A percentile compares a stretch with the other conserved stretches of the same genome.
Evolutionary conservation across 2,329 filamentous ascomycete genomes (phyloP).

Genomic region (Colletotrichum scovillei): DNA sequence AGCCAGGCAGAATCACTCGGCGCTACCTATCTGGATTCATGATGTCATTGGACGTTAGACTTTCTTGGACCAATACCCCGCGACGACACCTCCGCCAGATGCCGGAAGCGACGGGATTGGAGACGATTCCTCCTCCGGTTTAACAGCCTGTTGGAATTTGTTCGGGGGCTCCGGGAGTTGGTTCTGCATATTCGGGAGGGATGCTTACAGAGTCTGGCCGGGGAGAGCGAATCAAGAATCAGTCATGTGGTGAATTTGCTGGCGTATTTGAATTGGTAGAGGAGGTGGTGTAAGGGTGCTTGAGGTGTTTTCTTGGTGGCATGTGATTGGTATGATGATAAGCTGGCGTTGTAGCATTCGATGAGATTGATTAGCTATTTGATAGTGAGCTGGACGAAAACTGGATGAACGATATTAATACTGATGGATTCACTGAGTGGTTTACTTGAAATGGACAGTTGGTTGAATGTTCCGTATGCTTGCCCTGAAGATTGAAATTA

Average conservation of each 20-base stretch:
- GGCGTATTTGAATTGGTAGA: not conserved
- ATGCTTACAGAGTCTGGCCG: not conserved
- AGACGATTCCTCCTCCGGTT: not conserved
- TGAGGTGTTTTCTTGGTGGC: not conserved
- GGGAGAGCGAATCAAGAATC: not conserved
- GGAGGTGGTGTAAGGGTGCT: not conserved
- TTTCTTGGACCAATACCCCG: not conserved
- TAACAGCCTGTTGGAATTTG: constrained; percentile 9
- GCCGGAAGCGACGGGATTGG: not conserved
- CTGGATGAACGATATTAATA: not conserved
- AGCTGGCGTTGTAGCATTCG: not conserved
- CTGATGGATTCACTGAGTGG: not conserved
- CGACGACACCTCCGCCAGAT: not conserved
- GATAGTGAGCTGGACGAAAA: not conserved
- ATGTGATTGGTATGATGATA: not conserved
- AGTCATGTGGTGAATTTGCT: not conserved
- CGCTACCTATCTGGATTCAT: not conserved
- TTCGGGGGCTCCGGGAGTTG: not conserved
- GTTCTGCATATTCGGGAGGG: not conserved
- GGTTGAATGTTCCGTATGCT: not conserved
- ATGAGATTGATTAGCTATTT: too few species aligned
- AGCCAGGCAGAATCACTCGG: not conserved
- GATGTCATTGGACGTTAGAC: not conserved
- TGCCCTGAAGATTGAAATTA: fast-evolving
- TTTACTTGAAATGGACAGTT: not conserved